These are phyloP conservation scores for Chimonanthus salicifolius DNA, from an alignment of 164 flowering plant genomes.

Conservation along the genomic window DNA sequence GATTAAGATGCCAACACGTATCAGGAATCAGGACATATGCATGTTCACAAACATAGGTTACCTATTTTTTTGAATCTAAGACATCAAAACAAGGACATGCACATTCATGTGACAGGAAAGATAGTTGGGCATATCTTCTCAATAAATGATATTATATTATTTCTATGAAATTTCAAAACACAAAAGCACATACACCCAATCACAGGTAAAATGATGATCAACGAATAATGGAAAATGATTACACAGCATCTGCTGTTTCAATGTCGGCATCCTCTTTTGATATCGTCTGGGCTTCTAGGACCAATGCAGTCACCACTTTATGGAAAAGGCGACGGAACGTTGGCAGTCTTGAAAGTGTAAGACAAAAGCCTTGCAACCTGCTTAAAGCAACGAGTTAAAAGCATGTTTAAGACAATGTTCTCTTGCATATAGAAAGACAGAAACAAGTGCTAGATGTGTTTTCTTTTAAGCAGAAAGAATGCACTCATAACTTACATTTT, in stretches of 20 bases:
- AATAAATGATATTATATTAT: too few relatives aligned
- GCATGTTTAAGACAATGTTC: neutral
- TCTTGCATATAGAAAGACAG: neutral
- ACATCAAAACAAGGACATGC: too few relatives aligned
- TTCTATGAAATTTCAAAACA: too few relatives aligned
- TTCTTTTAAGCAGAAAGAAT: neutral
- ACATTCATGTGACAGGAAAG: too few relatives aligned
- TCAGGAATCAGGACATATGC: too few relatives aligned
- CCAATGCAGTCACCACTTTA: constrained; percentile 20
- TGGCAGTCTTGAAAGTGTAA: constrained; percentile 33
- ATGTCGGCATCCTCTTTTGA: neutral
- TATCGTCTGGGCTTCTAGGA: constrained; percentile 16
- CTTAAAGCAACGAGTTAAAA: neutral
- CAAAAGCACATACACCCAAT: too few relatives aligned
- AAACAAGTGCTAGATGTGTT: neutral
- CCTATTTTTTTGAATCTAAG: too few relatives aligned
- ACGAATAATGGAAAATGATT: neutral
- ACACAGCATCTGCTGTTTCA: neutral
- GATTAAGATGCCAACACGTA: too few relatives aligned
- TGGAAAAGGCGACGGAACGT: constrained; percentile 27
- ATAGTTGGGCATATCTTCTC: too few relatives aligned
- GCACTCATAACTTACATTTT: neutral
- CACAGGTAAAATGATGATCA: too few relatives aligned
- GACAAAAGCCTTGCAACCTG: constrained; percentile 35
- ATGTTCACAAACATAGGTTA: too few relatives aligned